Evolutionary conservation across 306 rosid species (phyloP).

Genomic region (Nissolia schottii): DNA sequence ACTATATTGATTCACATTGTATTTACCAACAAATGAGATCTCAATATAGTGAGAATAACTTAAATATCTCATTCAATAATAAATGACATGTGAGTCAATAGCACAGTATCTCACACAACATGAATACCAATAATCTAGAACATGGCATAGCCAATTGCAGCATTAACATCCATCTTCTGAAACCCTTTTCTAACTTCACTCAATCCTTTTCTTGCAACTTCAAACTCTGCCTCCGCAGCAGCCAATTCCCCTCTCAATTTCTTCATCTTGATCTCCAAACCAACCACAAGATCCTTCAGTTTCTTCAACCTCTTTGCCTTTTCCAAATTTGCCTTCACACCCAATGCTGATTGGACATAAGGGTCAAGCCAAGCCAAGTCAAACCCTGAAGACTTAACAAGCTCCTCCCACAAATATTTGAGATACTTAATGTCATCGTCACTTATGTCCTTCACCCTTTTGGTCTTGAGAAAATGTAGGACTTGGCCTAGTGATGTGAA

Average conservation of each 20-base stretch:
- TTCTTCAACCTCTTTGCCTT: constrained; percentile 19
- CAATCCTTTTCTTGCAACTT: constrained; percentile 19
- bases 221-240: constrained; percentile 23
- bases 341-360: constrained; percentile 34
- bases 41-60: no score
- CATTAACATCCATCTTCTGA: constrained; percentile 19
- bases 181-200: constrained; percentile 24
- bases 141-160: constrained; percentile 35
- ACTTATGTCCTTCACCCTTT: constrained; percentile 24
- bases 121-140: not conserved
- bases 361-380: constrained; percentile 41
- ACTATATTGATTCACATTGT: no score
- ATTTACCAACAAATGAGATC: no score
- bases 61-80: no score
- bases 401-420: constrained; percentile 32
- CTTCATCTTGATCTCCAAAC: constrained; percentile 33
- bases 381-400: constrained; percentile 31
- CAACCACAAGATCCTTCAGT: constrained; percentile 22
- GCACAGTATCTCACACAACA: no score
- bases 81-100: no score
- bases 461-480: constrained; percentile 30
- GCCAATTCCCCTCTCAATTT: constrained; percentile 23
- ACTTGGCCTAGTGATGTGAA: constrained; percentile 35
- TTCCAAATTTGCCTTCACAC: constrained; percentile 21
- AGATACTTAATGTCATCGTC: constrained; percentile 20